A percentile compares a stretch with the other conserved stretches of the same genome.
These are phyloP conservation scores for Aureobasidium sp. DNA, from an alignment of 2,329 filamentous ascomycete genomes.

Conservation along the genomic window DNA sequence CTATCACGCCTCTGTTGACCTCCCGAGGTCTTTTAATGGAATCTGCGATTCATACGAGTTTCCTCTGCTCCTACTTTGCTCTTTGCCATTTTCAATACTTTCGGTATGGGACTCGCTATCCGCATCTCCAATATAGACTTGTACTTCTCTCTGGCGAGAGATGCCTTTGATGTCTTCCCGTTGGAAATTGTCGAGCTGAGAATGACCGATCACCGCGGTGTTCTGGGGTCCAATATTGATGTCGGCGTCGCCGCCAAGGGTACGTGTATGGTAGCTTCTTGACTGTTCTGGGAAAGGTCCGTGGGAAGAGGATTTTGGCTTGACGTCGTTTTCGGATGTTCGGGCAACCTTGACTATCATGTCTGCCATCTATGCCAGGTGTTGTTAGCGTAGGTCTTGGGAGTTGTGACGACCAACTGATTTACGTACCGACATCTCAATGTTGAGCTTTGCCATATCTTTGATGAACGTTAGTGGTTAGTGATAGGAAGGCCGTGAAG, in stretches of 20 bases:
- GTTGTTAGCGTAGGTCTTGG: background rate
- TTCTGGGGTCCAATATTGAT: constrained; percentile 2
- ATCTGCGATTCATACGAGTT: constrained; percentile 4
- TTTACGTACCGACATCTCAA: constrained; percentile 37
- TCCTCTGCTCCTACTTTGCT: background rate
- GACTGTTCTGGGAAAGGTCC: background rate
- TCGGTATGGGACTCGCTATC: background rate
- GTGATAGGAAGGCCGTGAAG: background rate
- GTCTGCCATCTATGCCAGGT: constrained; percentile 25
- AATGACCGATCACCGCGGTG: background rate
- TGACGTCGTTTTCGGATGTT: constrained; percentile 5
- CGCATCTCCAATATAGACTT: constrained; percentile 5
- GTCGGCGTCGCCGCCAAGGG: background rate
- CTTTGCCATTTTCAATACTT: background rate
- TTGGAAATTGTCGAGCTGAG: background rate
- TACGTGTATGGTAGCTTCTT: background rate
- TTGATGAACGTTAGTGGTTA: background rate
- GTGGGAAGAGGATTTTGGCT: background rate
- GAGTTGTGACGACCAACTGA: background rate
- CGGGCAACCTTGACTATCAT: constrained; percentile 38
- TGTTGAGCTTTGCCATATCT: constrained; percentile 42
- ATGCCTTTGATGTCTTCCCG: constrained; percentile 10
- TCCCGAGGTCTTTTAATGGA: background rate
- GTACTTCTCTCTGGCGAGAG: background rate
- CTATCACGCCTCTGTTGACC: background rate